These are phyloP conservation scores for Artemisia tridentata DNA, from an alignment of 129 eudicot genomes.

Conservation along the genomic window DNA sequence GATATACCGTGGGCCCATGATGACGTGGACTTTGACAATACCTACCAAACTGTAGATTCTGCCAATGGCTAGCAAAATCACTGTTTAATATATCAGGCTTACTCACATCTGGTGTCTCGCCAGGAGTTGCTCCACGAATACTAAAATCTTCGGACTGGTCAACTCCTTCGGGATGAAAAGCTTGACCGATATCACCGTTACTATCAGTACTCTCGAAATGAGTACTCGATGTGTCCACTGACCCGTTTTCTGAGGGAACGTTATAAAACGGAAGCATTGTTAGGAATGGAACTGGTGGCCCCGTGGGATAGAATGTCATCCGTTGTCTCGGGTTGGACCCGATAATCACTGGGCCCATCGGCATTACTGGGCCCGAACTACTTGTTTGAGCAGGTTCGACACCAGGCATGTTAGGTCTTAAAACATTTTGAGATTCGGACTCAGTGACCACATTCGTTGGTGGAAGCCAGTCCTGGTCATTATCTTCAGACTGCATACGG, in stretches of 20 bases:
- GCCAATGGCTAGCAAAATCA: conserved; percentile 90
- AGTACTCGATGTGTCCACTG: conserved; percentile 46
- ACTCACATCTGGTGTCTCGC: conserved; percentile 48
- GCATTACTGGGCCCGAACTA: conserved; percentile 57
- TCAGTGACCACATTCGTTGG: conserved; percentile 31
- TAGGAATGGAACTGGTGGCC: conserved; percentile 93
- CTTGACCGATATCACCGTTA: conserved; percentile 48
- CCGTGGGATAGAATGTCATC: conserved; percentile 78
- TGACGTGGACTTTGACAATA: conserved; percentile 66
- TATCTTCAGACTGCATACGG: conserved; percentile 31
- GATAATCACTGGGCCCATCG: conserved; percentile 53
- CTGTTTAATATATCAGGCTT: conserved; percentile 76
- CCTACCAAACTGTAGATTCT: conserved; percentile 82
- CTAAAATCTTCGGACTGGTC: conserved; percentile 50
- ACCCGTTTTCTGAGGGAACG: conserved; percentile 50
- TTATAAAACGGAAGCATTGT: conserved; percentile 78
- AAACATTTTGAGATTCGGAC: conserved; percentile 45
- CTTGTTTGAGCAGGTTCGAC: conserved; percentile 66
- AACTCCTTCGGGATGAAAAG: conserved; percentile 34
- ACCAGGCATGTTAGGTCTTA: conserved; percentile 42
- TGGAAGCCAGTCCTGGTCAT: conserved; percentile 54
- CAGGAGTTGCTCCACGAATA: conserved; percentile 33
- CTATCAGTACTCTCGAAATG: conserved; percentile 50
- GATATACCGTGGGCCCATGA: conserved; percentile 52
- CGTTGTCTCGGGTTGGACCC: conserved; percentile 62